Percentiles rank a stretch among this genome's conserved stretches.
Conservation (phyloP, 345 rosid species). For the Eucalyptus rudis region DNA sequence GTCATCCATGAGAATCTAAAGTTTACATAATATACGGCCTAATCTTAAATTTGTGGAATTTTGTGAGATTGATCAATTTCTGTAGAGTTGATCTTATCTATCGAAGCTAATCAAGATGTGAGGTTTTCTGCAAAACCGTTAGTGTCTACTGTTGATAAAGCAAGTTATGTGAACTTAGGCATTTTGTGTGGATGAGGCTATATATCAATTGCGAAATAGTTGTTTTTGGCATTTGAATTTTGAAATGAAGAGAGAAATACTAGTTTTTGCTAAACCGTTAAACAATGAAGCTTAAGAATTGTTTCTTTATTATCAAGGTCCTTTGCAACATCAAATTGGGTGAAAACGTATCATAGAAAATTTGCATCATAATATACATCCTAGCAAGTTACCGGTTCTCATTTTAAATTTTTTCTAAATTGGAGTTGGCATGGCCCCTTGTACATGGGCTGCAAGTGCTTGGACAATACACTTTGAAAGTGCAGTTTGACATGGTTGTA, state of each 20-base stretch:
- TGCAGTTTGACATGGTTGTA: background rate
- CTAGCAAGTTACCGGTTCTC: background rate
- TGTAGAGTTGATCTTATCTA: background rate
- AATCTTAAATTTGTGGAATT: background rate
- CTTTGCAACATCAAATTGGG: background rate
- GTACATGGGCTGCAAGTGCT: background rate
- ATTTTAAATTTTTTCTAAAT: too few relatives aligned
- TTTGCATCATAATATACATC: background rate
- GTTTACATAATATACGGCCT: background rate
- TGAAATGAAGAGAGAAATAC: background rate
- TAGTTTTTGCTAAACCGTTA: background rate
- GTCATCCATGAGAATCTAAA: background rate
- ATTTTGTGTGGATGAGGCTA: background rate
- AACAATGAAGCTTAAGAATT: background rate
- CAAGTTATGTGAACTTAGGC: background rate
- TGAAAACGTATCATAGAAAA: background rate
- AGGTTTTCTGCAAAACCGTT: too few relatives aligned
- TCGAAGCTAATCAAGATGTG: too few relatives aligned
- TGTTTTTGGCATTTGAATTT: background rate
- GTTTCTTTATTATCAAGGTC: background rate
- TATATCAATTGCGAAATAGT: background rate
- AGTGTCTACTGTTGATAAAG: background rate
- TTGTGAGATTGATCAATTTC: background rate
- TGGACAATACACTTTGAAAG: background rate
- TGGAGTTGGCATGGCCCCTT: background rate